Evolutionary conservation across 768 basidiomycete genomes (phyloP), one percentile per base, ranked within the genome.

Genomic region (Myochromella boudieri): DNA sequence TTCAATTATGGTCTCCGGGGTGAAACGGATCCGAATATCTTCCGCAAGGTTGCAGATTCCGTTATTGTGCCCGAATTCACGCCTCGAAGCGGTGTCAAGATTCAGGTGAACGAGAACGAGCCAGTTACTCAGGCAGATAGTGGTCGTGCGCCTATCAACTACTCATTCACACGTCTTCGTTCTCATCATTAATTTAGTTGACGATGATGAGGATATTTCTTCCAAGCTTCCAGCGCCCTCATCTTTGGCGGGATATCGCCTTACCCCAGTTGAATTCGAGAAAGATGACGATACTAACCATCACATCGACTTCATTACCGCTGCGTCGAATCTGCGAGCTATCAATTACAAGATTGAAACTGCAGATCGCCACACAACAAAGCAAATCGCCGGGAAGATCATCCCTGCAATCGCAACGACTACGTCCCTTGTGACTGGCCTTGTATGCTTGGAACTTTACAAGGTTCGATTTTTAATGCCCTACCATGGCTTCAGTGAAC

Each of bases 351-450:
- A 73, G 49, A 98, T 99, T 60, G 77, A 79, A 39, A 70, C 78
- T 15, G 92, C 95, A 11, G 91, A 95, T 67, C 80, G 84, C 42
- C 95, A 98, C 70, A 79, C 84, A 42, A 98, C 97, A 32, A 98
- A 98, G 74, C 90, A 94, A 66, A 95, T 97, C 60, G 95, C 95
- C 11, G 95, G 97, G 39, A 98, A 98, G 76, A 98, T 98, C 62
- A 98, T 99, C 54, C 97, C 97, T 48, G 97, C 97, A 17, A 97
- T 98, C 60, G 95, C 95, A n/a, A 98, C 95, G 4, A 97, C 95
- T 3, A 98, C 97, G 1, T 86, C 94, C 14, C 80, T 97, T 40
- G 90, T 97, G 38, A 92, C 92, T n/a, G 95, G 95, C 15, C 68
- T 98, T 48, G 91, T 95, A 37, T 97, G 95, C 67, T 68, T 98